Percentiles rank a stretch among this genome's conserved stretches.
Conservation (phyloP, 371 early-diverging fungal species). For the Actinomortierella ambigua region DNA sequence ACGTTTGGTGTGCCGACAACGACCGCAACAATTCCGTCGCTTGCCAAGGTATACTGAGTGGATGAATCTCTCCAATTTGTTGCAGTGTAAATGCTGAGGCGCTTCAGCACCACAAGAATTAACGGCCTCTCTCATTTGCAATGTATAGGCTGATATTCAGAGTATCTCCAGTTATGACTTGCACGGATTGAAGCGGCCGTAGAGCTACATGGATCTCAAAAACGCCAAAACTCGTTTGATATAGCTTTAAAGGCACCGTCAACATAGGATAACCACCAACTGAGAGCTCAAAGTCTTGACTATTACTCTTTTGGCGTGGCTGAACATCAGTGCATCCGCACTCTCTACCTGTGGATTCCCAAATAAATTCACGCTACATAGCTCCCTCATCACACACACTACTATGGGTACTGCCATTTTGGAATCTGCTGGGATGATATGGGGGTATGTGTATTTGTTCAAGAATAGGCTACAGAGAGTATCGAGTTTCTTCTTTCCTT, state of each 20-base stretch:
- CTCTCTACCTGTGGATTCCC: too few relatives aligned
- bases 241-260: neutral
- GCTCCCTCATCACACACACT: too few relatives aligned
- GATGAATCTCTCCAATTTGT: neutral
- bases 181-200: slow-evolving; percentile 11
- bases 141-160: slow-evolving; percentile 13
- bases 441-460: too few relatives aligned
- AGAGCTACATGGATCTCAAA: slow-evolving; percentile 15
- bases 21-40: slow-evolving; percentile 11
- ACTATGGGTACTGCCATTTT: too few relatives aligned
- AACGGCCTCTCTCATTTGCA: neutral
- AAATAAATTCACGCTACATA: too few relatives aligned
- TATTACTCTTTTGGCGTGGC: too few relatives aligned
- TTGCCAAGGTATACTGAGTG: slow-evolving; percentile 14
- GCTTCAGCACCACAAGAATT: neutral
- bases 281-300: too few relatives aligned
- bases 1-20: slow-evolving; percentile 14
- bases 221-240: slow-evolving; percentile 11
- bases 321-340: too few relatives aligned
- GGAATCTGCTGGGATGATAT: too few relatives aligned
- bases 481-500: too few relatives aligned
- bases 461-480: too few relatives aligned
- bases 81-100: neutral
- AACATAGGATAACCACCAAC: too few relatives aligned
- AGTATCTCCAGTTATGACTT: slow-evolving; percentile 9